phyloP scores from a whole-genome alignment of 805 yeast species.

The Candida orba region DNA sequence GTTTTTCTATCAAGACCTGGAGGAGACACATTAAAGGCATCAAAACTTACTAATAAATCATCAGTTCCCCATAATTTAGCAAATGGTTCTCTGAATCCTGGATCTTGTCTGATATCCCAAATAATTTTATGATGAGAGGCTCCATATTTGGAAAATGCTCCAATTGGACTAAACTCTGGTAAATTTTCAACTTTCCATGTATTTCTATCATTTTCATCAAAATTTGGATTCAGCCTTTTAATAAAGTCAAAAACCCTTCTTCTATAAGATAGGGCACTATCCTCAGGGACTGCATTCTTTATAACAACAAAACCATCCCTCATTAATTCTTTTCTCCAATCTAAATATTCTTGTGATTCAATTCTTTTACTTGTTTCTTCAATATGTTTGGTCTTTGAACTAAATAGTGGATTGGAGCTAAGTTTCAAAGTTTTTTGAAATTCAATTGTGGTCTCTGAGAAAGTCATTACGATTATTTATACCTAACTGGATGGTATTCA shows the following conservation, averaged over 20 bases:
- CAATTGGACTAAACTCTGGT: constrained; percentile 20
- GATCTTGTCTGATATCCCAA: constrained; percentile 29
- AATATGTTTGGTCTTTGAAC: constrained; percentile 9
- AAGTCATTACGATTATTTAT: too few species aligned
- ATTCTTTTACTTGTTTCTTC: constrained; percentile 8
- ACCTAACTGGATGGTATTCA: too few species aligned
- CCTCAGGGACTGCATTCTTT: constrained; percentile 24
- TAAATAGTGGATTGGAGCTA: too few species aligned
- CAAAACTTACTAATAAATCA: constrained; percentile 28
- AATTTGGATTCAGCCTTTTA: constrained; percentile 13
- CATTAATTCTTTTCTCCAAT: constrained; percentile 26
- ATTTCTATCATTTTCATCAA: constrained; percentile 21
- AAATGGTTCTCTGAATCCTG: constrained; percentile 23
- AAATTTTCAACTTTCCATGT: constrained; percentile 26
- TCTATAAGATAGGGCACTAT: constrained; percentile 21
- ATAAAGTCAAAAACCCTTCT: constrained; percentile 21
- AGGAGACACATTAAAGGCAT: constrained; percentile 25
- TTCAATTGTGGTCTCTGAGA: too few species aligned
- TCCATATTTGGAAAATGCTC: constrained; percentile 16
- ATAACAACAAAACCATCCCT: constrained; percentile 27
- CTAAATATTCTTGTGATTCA: constrained; percentile 10
- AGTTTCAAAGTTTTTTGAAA: too few species aligned
- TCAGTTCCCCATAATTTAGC: constrained; percentile 28
- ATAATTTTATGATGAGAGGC: constrained; percentile 27
- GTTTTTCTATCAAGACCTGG: constrained; percentile 20